These are phyloP conservation scores for Trichoderma sp. DNA, from an alignment of 2,329 filamentous ascomycete species.

Conservation along the genomic window DNA sequence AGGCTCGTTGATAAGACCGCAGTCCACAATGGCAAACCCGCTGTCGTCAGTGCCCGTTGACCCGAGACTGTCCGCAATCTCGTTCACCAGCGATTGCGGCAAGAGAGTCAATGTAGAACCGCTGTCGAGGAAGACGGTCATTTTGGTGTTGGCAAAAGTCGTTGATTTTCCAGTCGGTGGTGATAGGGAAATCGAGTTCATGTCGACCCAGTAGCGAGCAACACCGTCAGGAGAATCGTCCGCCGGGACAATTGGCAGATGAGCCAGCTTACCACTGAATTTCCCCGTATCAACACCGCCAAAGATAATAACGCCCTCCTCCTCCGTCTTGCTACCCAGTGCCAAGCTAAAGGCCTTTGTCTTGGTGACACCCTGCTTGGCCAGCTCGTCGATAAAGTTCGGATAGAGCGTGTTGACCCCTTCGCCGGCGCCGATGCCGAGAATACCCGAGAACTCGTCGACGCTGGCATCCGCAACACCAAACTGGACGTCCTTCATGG, in stretches of 20 bases:
- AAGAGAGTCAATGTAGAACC: conserved; percentile 70
- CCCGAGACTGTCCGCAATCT: conserved; percentile 53
- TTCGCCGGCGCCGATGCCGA: conserved; percentile 72
- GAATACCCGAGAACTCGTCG: conserved; percentile 59
- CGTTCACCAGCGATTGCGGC: conserved; percentile 55
- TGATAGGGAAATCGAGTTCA: conserved; percentile 47
- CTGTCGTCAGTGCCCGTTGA: conserved; percentile 39
- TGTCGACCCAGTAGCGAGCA: conserved; percentile 54
- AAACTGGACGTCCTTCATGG: conserved; percentile 58
- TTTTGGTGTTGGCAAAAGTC: conserved; percentile 39
- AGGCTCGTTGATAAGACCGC: conserved; percentile 40
- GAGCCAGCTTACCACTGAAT: conserved; percentile 59
- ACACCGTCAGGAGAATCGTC: conserved; percentile 56
- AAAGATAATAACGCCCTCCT: conserved; percentile 65
- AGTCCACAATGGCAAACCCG: conserved; percentile 51
- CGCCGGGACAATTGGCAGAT: conserved; percentile 62
- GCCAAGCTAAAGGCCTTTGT: conserved; percentile 67
- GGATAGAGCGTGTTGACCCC: conserved; percentile 49
- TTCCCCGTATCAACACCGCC: conserved; percentile 68
- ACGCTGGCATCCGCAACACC: conserved; percentile 58
- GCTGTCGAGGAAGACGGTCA: conserved; percentile 68
- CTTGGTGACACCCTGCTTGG: conserved; percentile 53
- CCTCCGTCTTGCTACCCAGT: conserved; percentile 61
- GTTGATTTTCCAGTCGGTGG: conserved; percentile 32
- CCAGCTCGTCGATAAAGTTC: conserved; percentile 55